Conservation (phyloP, 257 asterid species). For the Solanum rostratum region DNA sequence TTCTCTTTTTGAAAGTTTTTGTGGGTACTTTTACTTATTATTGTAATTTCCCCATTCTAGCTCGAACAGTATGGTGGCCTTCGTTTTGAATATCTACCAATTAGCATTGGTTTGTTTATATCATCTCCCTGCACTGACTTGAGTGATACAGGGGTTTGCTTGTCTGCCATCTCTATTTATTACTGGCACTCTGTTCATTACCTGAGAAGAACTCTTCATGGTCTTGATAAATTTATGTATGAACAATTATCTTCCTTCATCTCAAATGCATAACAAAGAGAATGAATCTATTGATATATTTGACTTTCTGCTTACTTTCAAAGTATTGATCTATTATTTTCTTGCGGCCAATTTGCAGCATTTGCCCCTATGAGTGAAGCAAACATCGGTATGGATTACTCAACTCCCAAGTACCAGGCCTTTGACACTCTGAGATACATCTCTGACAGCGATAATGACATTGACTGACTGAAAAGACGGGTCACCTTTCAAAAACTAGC, state of each 20-base stretch:
- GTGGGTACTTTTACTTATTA: not conserved
- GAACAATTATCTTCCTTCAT: not conserved
- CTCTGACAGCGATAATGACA: constrained; percentile 54
- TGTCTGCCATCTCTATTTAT: not conserved
- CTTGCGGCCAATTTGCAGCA: constrained; percentile 36
- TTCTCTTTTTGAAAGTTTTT: not conserved
- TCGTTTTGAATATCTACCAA: not conserved
- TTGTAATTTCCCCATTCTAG: not conserved
- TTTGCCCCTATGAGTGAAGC: constrained; percentile 78
- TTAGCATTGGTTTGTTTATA: not conserved
- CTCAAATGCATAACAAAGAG: not conserved
- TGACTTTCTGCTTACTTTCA: not conserved
- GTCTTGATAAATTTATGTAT: not conserved
- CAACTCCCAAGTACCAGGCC: constrained; percentile 48
- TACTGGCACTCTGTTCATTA: not conserved
- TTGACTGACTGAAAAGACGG: constrained; percentile 3
- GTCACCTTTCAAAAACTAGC: not conserved
- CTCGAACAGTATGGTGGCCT: not conserved
- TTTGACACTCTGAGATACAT: constrained; percentile 59
- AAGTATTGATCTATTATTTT: not conserved
- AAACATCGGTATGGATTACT: constrained; percentile 15
- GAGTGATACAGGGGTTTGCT: not conserved
- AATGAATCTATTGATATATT: not conserved
- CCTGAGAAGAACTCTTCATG: not conserved
- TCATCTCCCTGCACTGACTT: not conserved